phyloP scores from a whole-genome alignment of 1,284 basidiomycete species.

The Boletus holoroseus region DNA sequence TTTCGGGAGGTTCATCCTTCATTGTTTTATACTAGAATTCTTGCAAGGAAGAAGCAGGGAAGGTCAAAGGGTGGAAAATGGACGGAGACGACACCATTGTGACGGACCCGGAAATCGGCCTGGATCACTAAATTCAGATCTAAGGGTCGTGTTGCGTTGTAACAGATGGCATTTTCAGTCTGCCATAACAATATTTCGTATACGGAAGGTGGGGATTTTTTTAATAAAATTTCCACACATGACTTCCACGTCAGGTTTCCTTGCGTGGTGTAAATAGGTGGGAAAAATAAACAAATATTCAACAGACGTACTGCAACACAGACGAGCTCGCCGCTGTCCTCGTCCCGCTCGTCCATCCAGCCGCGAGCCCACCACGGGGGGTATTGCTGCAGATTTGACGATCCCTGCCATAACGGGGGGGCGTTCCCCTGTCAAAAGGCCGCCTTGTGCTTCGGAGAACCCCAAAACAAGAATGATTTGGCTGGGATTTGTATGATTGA shows the following conservation, averaged over 20 bases:
- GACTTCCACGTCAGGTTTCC: slow-evolving; percentile 30
- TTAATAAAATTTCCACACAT: slow-evolving; percentile 34
- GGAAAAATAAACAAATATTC: slow-evolving; percentile 21
- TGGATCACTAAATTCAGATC: slow-evolving; percentile 62
- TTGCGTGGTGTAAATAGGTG: slow-evolving; percentile 25
- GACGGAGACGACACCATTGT: slow-evolving; percentile 45
- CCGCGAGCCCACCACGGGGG: background rate
- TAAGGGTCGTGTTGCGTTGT: slow-evolving; percentile 43
- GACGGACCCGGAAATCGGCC: slow-evolving; percentile 50
- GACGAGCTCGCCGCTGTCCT: background rate
- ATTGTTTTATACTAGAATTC: slow-evolving; percentile 39
- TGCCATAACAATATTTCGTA: slow-evolving; percentile 39
- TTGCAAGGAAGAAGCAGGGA: slow-evolving; percentile 33
- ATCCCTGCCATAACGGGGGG: slow-evolving; percentile 24
- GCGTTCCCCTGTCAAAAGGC: slow-evolving; percentile 16
- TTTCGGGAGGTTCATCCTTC: slow-evolving; percentile 37
- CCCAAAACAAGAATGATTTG: slow-evolving; percentile 27
- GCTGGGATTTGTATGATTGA: slow-evolving; percentile 24
- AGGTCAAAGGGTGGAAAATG: slow-evolving; percentile 41
- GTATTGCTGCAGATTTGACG: slow-evolving; percentile 18
- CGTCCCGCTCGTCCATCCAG: background rate
- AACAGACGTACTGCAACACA: slow-evolving; percentile 13
- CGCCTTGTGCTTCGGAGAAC: slow-evolving; percentile 22
- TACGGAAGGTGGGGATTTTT: slow-evolving; percentile 36
- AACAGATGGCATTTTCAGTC: slow-evolving; percentile 39